Base-by-base conservation (phyloP, 2,329 filamentous ascomycete species). In the Knoxdaviesia proteae region DNA sequence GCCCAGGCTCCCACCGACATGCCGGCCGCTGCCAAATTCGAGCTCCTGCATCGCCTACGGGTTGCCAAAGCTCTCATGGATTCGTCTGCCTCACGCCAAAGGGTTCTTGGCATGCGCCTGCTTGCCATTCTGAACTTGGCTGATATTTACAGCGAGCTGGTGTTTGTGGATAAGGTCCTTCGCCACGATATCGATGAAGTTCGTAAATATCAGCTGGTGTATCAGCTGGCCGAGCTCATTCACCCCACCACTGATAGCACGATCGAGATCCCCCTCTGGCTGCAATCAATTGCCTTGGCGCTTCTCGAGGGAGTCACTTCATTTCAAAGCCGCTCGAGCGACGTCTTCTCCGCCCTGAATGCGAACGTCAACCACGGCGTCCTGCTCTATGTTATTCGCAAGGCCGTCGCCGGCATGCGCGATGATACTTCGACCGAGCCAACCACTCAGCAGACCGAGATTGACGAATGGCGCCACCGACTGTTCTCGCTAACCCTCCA, bases 281-380 rank as follows among this genome's bases (percentile, higher is more conserved):
- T 93, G 29, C 88, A 96, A 57, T 83, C 84, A 2, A 75, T 87
- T 46, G 82, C 84, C 6, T 66, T 98, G 42, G 72, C 75, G 42
- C 71, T 88, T 1, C 66, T 99, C 41, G 86, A 94, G 55, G 82
- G 84, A n/a, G 68, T 98, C 44, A 76, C 83, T 6, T 80, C 76
- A 54, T 84, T 84, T 55, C 79, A 81, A 51, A 64, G 69, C 44
- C 87, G 84, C 53, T 73, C 79, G 32, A 65, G 75, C 34, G 90
- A 98, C 56, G 80, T 98, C 30, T 77, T 86, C 48, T 77, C 84
- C 37, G 86, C 90, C n/a, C 65, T 99, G 37, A 93, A 86, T 53
- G 84, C 92, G 43, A 94, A 88, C 51, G 88, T 96, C 35, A 96
- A 93, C 52, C 92, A 98, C 52, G 92, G 90, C 9, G 80, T 96